These are phyloP conservation scores for Fraxinus excelsior DNA, from an alignment of 257 asterid genomes.

Conservation along the genomic window DNA sequence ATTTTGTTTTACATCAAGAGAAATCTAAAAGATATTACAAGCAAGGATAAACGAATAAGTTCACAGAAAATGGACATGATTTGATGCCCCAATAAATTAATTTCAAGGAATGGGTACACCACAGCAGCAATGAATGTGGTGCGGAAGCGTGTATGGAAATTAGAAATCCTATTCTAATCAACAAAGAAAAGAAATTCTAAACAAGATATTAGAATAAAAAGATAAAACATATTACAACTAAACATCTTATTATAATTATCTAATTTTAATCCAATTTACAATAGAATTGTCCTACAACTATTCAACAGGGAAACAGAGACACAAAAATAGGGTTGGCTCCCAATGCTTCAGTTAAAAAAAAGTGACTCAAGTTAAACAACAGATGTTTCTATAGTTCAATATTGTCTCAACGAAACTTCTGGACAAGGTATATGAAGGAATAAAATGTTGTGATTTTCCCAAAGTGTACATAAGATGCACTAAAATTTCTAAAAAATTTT, in stretches of 20 bases:
- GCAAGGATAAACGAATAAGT: not conserved
- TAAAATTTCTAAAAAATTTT: not conserved
- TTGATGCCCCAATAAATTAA: not conserved
- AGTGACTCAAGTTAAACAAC: not conserved
- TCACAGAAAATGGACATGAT: constrained; percentile 3
- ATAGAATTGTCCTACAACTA: no score
- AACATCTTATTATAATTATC: no score
- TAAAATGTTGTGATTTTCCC: not conserved
- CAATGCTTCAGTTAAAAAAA: constrained; percentile 5
- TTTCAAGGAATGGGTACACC: constrained; percentile 10
- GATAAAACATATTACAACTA: no score
- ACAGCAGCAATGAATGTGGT: not conserved
- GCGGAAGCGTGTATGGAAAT: no score
- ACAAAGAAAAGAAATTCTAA: no score
- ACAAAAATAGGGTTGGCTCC: constrained; percentile 11
- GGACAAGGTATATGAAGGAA: not conserved
- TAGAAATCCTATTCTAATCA: no score
- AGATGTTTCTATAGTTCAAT: not conserved
- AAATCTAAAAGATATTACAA: not conserved
- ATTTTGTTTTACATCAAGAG: not conserved
- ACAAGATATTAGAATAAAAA: no score
- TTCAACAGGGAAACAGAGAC: not conserved
- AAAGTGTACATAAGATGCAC: constrained; percentile 4
- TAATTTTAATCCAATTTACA: no score
- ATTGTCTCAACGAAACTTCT: constrained; percentile 10